Conservation (phyloP, 768 basidiomycete species). For the Lyophyllum atratum region DNA sequence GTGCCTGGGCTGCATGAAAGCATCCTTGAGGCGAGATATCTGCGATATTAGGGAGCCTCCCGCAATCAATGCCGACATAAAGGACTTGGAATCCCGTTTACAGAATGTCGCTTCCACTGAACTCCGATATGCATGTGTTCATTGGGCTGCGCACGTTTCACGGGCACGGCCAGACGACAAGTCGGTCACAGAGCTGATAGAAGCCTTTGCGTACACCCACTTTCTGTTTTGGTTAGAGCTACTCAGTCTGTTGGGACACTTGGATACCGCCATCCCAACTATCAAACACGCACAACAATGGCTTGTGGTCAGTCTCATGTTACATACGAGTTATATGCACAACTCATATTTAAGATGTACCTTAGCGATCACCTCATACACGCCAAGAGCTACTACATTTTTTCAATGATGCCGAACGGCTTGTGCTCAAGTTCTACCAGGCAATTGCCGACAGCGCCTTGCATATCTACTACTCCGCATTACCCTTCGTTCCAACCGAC, state of each 20-base stretch:
- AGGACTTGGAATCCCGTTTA: neutral
- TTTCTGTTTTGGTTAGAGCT: slow-evolving; percentile 8
- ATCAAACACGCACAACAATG: slow-evolving; percentile 4
- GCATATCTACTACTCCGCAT: slow-evolving; percentile 9
- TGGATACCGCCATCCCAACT: neutral
- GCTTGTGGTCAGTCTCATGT: neutral
- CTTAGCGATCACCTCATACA: neutral
- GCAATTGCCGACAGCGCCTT: slow-evolving; percentile 6
- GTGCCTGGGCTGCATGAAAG: slow-evolving; percentile 5
- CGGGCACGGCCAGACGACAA: neutral
- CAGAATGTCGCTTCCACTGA: neutral
- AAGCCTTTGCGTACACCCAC: slow-evolving; percentile 1
- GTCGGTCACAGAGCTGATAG: neutral
- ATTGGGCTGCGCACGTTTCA: slow-evolving; percentile 10
- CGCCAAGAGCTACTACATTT: neutral
- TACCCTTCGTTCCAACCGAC: slow-evolving; percentile 5
- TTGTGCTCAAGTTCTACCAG: slow-evolving; percentile 6
- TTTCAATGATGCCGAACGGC: slow-evolving; percentile 8
- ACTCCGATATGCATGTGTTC: slow-evolving; percentile 3
- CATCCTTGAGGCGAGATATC: slow-evolving; percentile 5
- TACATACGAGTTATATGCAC: neutral
- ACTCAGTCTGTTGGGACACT: neutral
- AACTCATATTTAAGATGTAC: neutral
- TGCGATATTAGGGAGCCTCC: slow-evolving; percentile 2
- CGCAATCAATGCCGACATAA: neutral